Percentiles rank a stretch among this genome's conserved stretches.
phyloP scores from a whole-genome alignment of 2,329 filamentous ascomycete species.

The Monilinia fructicola region DNA sequence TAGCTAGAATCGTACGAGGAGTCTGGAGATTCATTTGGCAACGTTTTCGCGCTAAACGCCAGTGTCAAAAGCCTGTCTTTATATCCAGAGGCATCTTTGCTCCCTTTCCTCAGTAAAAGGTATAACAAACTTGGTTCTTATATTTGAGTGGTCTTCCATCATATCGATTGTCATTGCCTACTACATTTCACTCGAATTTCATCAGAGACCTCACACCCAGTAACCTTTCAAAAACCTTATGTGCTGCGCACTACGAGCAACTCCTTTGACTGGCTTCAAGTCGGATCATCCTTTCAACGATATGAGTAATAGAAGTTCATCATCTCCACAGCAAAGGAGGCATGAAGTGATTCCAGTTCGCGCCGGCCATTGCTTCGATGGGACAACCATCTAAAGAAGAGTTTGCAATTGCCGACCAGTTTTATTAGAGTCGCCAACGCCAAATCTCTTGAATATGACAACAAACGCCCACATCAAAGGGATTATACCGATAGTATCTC shows the following conservation, averaged over 20 bases:
- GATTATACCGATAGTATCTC: constrained; percentile 27
- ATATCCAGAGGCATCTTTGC: background rate
- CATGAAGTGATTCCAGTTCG: constrained; percentile 33
- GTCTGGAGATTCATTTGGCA: background rate
- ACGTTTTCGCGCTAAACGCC: background rate
- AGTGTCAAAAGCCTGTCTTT: constrained; percentile 7
- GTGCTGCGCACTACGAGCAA: constrained; percentile 32
- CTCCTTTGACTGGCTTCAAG: constrained; percentile 35
- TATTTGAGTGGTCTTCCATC: background rate
- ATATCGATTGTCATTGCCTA: background rate
- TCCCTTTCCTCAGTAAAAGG: background rate
- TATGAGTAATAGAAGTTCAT: constrained; percentile 33
- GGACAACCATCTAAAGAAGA: constrained; percentile 34
- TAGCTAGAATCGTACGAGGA: background rate
- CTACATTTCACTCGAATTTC: background rate
- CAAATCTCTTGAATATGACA: constrained; percentile 25
- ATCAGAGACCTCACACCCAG: background rate
- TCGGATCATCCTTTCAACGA: constrained; percentile 35
- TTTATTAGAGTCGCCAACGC: constrained; percentile 32
- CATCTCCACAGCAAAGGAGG: constrained; percentile 28
- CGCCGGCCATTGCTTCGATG: constrained; percentile 28
- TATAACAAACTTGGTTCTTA: background rate
- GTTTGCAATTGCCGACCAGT: constrained; percentile 33
- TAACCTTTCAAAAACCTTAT: constrained; percentile 27
- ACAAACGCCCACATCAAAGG: constrained; percentile 23